phyloP scores from a whole-genome alignment of 2,329 filamentous ascomycete species.

The Fusarium buxicola region DNA sequence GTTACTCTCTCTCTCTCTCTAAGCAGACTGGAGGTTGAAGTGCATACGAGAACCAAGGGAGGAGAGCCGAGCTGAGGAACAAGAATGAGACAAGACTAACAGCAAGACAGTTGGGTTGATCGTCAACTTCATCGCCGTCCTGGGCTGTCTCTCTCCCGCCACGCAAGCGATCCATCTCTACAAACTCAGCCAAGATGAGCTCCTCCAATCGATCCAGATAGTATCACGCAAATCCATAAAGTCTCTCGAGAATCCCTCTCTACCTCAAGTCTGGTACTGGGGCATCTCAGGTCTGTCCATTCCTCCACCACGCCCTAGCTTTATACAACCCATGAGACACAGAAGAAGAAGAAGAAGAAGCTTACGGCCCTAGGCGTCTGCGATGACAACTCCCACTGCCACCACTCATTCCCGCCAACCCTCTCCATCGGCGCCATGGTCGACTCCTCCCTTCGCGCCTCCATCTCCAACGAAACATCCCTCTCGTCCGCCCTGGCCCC shows the following conservation, averaged over 20 bases:
- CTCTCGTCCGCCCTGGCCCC: slow-evolving; percentile 16
- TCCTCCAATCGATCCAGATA: slow-evolving; percentile 11
- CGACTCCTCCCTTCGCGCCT: slow-evolving; percentile 21
- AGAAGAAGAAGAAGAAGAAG: background rate
- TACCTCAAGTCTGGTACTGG: slow-evolving; percentile 27
- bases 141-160: slow-evolving; percentile 26
- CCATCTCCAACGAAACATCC: slow-evolving; percentile 5
- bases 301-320: too few species aligned
- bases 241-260: background rate
- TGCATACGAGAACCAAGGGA: too few species aligned
- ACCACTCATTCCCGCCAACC: slow-evolving; percentile 24
- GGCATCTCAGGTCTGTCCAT: slow-evolving; percentile 23
- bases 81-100: background rate
- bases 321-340: background rate
- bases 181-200: slow-evolving; percentile 15
- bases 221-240: slow-evolving; percentile 12
- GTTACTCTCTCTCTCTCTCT: background rate
- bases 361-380: slow-evolving; percentile 12
- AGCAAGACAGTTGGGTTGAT: slow-evolving; percentile 21
- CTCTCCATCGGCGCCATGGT: slow-evolving; percentile 26
- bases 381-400: slow-evolving; percentile 22
- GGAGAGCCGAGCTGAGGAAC: too few species aligned
- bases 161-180: slow-evolving; percentile 28
- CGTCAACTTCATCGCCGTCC: slow-evolving; percentile 31
- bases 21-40: background rate